Evolutionary conservation across 2,329 filamentous ascomycete genomes (phyloP).

Genomic region (Colletotrichum brevisporum): DNA sequence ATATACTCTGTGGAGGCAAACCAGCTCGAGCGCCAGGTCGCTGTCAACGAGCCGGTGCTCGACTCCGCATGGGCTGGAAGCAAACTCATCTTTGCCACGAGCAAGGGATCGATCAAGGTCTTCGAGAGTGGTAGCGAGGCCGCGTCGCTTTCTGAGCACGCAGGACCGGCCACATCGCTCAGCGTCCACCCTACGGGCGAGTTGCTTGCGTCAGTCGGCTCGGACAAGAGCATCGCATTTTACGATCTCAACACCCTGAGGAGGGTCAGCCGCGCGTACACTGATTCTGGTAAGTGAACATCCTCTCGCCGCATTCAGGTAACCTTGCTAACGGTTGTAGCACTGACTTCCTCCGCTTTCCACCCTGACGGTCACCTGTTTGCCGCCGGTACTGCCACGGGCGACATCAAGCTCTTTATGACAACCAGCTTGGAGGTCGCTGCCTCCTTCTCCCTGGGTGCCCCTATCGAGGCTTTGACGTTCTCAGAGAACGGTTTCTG

Average conservation of each 20-base stretch:
- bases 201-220: slow-evolving; percentile 87
- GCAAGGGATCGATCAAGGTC: slow-evolving; percentile 84
- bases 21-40: slow-evolving; percentile 76
- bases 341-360: slow-evolving; percentile 84
- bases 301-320: background rate
- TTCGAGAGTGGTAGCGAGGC: slow-evolving; percentile 80
- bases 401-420: slow-evolving; percentile 91
- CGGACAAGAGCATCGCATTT: slow-evolving; percentile 92
- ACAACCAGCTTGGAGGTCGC: slow-evolving; percentile 84
- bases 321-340: slow-evolving; percentile 59
- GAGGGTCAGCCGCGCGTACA: slow-evolving; percentile 83
- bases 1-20: slow-evolving; percentile 82
- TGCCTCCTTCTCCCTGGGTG: slow-evolving; percentile 78
- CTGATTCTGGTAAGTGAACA: slow-evolving; percentile 65
- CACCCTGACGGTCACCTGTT: slow-evolving; percentile 98
- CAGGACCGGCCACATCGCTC: slow-evolving; percentile 83
- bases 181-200: slow-evolving; percentile 86
- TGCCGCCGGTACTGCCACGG: slow-evolving; percentile 83
- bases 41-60: slow-evolving; percentile 78
- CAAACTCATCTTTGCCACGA: slow-evolving; percentile 80
- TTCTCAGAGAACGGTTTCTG: slow-evolving; percentile 99
- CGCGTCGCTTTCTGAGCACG: slow-evolving; percentile 83
- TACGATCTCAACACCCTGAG: slow-evolving; percentile 82
- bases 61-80: slow-evolving; percentile 74
- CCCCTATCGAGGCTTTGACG: slow-evolving; percentile 80